Base-by-base conservation (phyloP, 2,329 filamentous ascomycete genomes). In the Talaromyces sp. region DNA sequence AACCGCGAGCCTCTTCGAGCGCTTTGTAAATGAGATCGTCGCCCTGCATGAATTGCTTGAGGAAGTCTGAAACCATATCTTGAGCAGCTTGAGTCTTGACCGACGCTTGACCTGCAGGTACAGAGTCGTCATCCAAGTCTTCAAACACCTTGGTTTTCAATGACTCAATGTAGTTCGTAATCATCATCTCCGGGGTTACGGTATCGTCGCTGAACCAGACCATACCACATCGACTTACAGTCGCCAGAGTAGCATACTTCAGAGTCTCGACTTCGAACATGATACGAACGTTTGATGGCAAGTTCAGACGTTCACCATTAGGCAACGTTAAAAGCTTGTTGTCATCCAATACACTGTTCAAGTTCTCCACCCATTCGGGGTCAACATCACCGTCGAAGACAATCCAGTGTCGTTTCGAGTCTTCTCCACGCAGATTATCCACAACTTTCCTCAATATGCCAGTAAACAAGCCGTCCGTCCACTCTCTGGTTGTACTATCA, bases 201-300 rank as follows among this genome's bases (percentile, higher is more conserved):
- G 93, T 98, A 74, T 99, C 96, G 73, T 97, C 94, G 75, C 93
- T 99, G 81, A 98, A 99, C 95, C 95, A 99, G 14, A 99, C 96
- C 95, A 99, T 99, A 85, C 95, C 95, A 77, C 95, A 99, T 81
- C 95, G 93, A 88, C 91, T 96, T 74, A 99, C 95, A n/a, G 95
- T 99, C 64, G 95, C 95, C 52, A 99, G 86, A 0, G 95, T 99
- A 43, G 95, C 95, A 75, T 99, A 99, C 75, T 96, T 97, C 66
- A 99, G 84, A 3, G 90, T 98, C 81, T 99, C 96, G 41, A 99
- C 95, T 81, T 99, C 95, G 73, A 99, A 99, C 93, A 99, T 97
- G 79, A 99, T 96, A 70, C 96, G 92, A 31, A 99, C 95, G 73
- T 99, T 99, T 2, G 90, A 74, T 3, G 95, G 96, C 50, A 99